Evolutionary conservation across 1,284 basidiomycete species (phyloP).

Genomic region (Melampsora americana): DNA sequence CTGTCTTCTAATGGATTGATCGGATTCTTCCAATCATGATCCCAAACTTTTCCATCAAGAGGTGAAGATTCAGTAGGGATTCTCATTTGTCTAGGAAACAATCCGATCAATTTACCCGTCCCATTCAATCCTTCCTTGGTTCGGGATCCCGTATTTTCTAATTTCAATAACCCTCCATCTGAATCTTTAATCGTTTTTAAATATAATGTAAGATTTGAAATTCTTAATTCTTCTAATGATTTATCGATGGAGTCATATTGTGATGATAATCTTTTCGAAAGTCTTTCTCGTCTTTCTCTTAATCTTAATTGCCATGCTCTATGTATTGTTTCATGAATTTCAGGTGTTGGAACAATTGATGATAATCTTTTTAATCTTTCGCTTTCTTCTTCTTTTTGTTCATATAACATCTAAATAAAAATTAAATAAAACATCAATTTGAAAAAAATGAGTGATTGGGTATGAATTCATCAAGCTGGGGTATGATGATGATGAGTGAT

Average conservation of each 20-base stretch:
- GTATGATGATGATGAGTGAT: not conserved
- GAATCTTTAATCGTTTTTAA: slow-evolving; percentile 7
- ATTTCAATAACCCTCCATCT: slow-evolving; percentile 10
- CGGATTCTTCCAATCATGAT: slow-evolving; percentile 44
- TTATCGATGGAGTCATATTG: slow-evolving; percentile 34
- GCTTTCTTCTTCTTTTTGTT: not conserved
- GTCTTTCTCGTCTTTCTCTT: slow-evolving; percentile 8
- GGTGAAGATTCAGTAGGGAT: slow-evolving; percentile 74
- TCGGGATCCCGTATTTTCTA: slow-evolving; percentile 19
- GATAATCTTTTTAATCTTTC: not conserved
- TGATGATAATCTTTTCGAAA: not conserved
- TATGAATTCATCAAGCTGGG: not conserved
- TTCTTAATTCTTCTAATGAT: slow-evolving; percentile 33
- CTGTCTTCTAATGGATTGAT: slow-evolving; percentile 21
- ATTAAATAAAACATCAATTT: not conserved
- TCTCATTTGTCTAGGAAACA: slow-evolving; percentile 76
- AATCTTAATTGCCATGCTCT: slow-evolving; percentile 37
- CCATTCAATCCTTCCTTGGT: slow-evolving; percentile 8
- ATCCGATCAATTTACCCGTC: slow-evolving; percentile 56
- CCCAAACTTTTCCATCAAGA: slow-evolving; percentile 56
- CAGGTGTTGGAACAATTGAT: not conserved
- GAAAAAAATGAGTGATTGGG: too few relatives aligned
- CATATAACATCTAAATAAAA: slow-evolving; percentile 38
- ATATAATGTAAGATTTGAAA: not conserved
- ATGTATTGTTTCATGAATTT: slow-evolving; percentile 43